phyloP scores from a whole-genome alignment of 495 filamentous ascomycete species.

The Tirmania nivea region DNA sequence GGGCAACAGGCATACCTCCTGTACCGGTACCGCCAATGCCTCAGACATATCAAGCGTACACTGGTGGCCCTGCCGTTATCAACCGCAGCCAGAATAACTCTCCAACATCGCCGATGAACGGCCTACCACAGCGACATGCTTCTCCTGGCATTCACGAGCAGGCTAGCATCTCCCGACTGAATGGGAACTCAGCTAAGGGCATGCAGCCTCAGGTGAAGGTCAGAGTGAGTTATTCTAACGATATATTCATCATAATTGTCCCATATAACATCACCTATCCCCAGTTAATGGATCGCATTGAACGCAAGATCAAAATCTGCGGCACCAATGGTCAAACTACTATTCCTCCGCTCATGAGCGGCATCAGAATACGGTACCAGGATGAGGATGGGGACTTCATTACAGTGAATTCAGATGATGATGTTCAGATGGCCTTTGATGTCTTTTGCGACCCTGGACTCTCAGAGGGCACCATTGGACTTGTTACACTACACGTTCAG shows the following conservation, averaged over 20 bases:
- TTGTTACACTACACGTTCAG: slow-evolving; percentile 10
- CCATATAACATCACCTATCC: slow-evolving; percentile 83
- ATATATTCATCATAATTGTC: slow-evolving; percentile 77
- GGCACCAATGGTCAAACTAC: slow-evolving; percentile 8
- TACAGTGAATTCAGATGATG: slow-evolving; percentile 81
- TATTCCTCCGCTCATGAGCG: slow-evolving; percentile 16
- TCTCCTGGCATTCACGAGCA: slow-evolving; percentile 12
- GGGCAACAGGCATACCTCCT: slow-evolving; percentile 31
- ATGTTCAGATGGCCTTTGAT: slow-evolving; percentile 81
- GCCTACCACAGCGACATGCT: slow-evolving; percentile 4
- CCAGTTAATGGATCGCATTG: slow-evolving; percentile 85
- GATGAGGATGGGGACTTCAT: slow-evolving; percentile 89
- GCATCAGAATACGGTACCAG: slow-evolving; percentile 64
- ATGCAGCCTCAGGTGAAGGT: slow-evolving; percentile 56
- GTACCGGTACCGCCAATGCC: slow-evolving; percentile 44
- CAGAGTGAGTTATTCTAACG: slow-evolving; percentile 67
- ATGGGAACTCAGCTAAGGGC: neutral
- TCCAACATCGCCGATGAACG: slow-evolving; percentile 25
- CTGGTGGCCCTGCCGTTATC: slow-evolving; percentile 27
- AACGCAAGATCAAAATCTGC: slow-evolving; percentile 48
- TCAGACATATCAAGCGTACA: slow-evolving; percentile 18
- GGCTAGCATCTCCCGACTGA: slow-evolving; percentile 1
- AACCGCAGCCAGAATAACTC: slow-evolving; percentile 49
- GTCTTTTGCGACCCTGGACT: slow-evolving; percentile 49
- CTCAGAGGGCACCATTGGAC: slow-evolving; percentile 10